Percentiles rank a stretch among this genome's conserved stretches.
Evolutionary conservation across 2,329 filamentous ascomycete genomes (phyloP).

Genomic region (Aureobasidium pullulans): DNA sequence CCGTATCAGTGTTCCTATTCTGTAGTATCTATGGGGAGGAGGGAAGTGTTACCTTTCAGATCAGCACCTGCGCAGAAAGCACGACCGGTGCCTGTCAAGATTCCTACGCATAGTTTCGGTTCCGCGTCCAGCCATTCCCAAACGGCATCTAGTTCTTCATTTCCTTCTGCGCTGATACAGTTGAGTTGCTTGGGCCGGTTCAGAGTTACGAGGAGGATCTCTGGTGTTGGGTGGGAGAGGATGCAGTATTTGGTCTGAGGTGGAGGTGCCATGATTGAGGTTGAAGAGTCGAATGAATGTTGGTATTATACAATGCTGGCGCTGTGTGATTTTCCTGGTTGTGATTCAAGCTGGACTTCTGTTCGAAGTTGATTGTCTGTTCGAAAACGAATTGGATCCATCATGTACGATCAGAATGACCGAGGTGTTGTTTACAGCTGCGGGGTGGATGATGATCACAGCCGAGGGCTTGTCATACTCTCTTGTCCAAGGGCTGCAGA

Average conservation of each 20-base stretch:
- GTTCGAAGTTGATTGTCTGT: too few species aligned
- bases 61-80: constrained; percentile 32
- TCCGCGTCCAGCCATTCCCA: constrained; percentile 29
- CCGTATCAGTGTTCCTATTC: background rate
- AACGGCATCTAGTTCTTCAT: constrained; percentile 25
- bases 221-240: constrained; percentile 27
- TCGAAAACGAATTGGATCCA: too few species aligned
- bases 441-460: constrained; percentile 7
- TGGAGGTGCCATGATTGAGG: background rate
- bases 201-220: constrained; percentile 27
- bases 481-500: too few species aligned
- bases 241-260: constrained; percentile 21
- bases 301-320: too few species aligned
- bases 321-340: too few species aligned
- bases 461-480: background rate
- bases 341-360: too few species aligned
- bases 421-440: constrained; percentile 5
- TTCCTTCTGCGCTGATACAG: constrained; percentile 27
- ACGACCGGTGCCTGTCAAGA: constrained; percentile 29
- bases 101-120: constrained; percentile 24
- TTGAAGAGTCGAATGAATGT: too few species aligned
- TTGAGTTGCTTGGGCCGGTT: constrained; percentile 30
- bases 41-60: constrained; percentile 25
- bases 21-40: too few species aligned
- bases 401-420: background rate